Conservation (phyloP, 306 rosid species). For the Leucaena leucocephala region DNA sequence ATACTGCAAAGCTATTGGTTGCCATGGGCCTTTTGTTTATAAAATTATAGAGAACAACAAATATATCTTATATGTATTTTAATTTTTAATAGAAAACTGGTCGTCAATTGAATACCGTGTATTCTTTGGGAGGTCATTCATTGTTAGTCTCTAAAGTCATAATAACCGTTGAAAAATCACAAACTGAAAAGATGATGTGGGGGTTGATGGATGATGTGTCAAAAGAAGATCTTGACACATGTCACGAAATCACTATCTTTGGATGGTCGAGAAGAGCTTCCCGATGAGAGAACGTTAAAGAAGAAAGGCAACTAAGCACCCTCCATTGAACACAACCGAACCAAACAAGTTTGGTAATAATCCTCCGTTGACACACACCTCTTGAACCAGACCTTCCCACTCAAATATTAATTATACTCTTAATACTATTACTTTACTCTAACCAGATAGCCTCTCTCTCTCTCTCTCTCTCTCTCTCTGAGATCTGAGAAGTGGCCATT, state of each 20-base stretch:
- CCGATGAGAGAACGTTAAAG: constrained; percentile 24
- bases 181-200: constrained; percentile 28
- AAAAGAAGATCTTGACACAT: constrained; percentile 35
- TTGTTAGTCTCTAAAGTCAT: constrained; percentile 35
- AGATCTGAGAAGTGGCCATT: constrained; percentile 46
- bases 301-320: constrained; percentile 53
- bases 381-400: constrained; percentile 45
- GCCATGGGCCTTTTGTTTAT: too few relatives aligned
- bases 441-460: constrained; percentile 31
- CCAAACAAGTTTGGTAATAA: constrained; percentile 48
- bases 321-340: constrained; percentile 43
- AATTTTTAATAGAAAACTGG: too few relatives aligned
- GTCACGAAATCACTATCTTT: constrained; percentile 41
- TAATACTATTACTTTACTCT: constrained; percentile 3
- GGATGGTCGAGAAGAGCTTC: constrained; percentile 41
- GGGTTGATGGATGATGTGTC: constrained; percentile 41
- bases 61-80: too few relatives aligned
- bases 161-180: constrained; percentile 35
- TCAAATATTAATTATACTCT: constrained; percentile 31
- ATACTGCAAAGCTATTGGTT: too few relatives aligned
- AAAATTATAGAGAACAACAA: too few relatives aligned
- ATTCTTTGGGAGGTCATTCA: too few relatives aligned
- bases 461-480: constrained; percentile 3
- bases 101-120: too few relatives aligned
- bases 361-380: constrained; percentile 42